Evolutionary conservation across 179 eudicot species (phyloP), one percentile per base, ranked within the genome.

Genomic region (Drosera spatulata): DNA sequence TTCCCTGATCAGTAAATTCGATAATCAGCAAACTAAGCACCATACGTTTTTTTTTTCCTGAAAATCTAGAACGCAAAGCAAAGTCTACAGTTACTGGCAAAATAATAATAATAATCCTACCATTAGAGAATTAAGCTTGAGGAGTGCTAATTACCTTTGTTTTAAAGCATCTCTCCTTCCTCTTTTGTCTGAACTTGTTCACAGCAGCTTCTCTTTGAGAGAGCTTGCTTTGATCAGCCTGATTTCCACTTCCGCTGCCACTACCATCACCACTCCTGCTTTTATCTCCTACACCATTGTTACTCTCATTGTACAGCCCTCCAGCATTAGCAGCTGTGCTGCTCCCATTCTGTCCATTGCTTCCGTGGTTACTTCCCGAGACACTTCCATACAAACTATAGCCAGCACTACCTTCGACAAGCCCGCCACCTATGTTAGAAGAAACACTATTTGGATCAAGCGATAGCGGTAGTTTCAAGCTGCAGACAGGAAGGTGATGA

Each of bases 321-420:
- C 64, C 64, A 10, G 75, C 75, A 63, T 71, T 73, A 39, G 70
- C 74, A 12, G 65, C 75, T 40, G 62, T 74, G 58, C 77, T 79
- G 65, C 84, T 72, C 46, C 82, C 80, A 64, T 74, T 77, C 56
- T 69, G 76, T 11, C 71, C 87, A 73, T 51, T 78, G 75, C 83
- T 79, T 39, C 77, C 79, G 58, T 73, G 72, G 55, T 76, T 76
- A 66, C 81, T 79, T 49, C 83, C 83, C 3, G 79, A 78, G 59
- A 64, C 79, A 74, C 83, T 82, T 64, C 70, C 70, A 60, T 79
- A 76, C 64, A 79, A 46, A 59, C 82, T 76, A 59, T 49, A 60
- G 33, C 77, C 78, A 65, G 77, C 78, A 69, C 70, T 75, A n/a
- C 71, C 70, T 75, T 75, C 78, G 59, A 59, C 61, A 22, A 58